These are phyloP conservation scores for Sclerotinia glacialis DNA, from an alignment of 2,329 filamentous ascomycete genomes.

Conservation along the genomic window DNA sequence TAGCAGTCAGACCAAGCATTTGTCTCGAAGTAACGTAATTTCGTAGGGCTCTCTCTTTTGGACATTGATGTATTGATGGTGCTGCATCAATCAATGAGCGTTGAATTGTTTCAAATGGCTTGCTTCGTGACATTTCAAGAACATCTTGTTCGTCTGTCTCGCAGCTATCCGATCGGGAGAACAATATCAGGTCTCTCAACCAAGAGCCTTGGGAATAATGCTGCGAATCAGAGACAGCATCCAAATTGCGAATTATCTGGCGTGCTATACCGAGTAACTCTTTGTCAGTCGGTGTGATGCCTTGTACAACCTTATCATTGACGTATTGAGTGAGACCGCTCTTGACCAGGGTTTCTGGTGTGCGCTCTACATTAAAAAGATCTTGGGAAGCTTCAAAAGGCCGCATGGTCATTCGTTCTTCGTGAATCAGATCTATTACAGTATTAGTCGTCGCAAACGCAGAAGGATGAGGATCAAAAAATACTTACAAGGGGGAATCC, in stretches of 20 bases:
- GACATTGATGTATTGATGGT: conserved; percentile 22
- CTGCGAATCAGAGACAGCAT: conserved; percentile 45
- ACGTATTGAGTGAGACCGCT: conserved; percentile 54
- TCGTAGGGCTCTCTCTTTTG: conserved; percentile 31
- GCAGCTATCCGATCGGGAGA: conserved; percentile 31
- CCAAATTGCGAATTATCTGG: conserved; percentile 55
- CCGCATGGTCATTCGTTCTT: conserved; percentile 56
- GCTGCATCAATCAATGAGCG: not conserved
- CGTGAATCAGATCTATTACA: conserved; percentile 58
- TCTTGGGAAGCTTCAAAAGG: conserved; percentile 48
- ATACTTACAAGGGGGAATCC: conserved; percentile 61
- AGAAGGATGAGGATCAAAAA: not conserved
- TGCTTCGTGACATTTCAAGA: not conserved
- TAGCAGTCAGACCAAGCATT: conserved; percentile 54
- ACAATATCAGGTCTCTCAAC: conserved; percentile 59
- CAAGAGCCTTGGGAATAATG: conserved; percentile 46
- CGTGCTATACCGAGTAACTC: conserved; percentile 59
- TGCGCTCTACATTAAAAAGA: conserved; percentile 49
- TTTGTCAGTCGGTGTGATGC: conserved; percentile 47
- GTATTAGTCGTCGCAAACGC: conserved; percentile 32
- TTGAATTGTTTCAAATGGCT: not conserved
- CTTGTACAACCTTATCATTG: conserved; percentile 46
- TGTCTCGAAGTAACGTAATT: conserved; percentile 31
- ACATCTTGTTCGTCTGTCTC: not conserved
- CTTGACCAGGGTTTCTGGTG: conserved; percentile 61